Evolutionary conservation across 2,329 filamentous ascomycete species (phyloP), one percentile per base, ranked within the genome.

Genomic region (Nigrospora osmanthi): DNA sequence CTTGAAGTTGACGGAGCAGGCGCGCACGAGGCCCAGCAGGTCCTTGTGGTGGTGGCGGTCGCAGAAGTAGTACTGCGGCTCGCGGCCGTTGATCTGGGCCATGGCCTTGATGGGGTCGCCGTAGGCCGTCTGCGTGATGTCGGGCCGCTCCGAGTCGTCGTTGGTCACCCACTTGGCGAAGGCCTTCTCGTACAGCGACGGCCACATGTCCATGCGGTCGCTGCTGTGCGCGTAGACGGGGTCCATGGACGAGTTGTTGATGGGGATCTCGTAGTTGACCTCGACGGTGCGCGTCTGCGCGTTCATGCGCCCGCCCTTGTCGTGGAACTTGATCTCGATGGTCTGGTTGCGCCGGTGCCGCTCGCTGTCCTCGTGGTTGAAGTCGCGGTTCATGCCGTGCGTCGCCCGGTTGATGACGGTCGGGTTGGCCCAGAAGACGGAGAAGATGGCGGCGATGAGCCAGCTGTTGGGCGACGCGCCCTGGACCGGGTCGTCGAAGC

Each of bases 141-240:
- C 67, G 14, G 68, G 63, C 46, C 60, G 62, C 50, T 65, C 55
- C 1, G 54, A 53, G 38, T 52, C 52, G 50, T 47, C 47, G 16
- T 50, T 49, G 11, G 56, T 61, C 49, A 69, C 58, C 69, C 69
- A 72, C 56, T 68, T 68, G 52, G 69, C 59, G 46, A 71, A 72
- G 13, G 68, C 69, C 62, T 72, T 72, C 59, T 72, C 69, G 56
- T 71, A 71, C 38, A 71, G 58, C 23, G 63, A 57, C 2, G 69
- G 68, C 69, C 68, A 71, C 47, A 70, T 61, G 50, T 69, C 66
- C 47, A 60, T 59, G 13, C 61, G 62, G 51, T 67, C 64, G 47
- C 58, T 63, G 13, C 68, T 63, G 48, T 62, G 66, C 52, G 63
- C 67, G 58, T 69, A 71, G 19, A 70, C 49, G 19, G 65, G 65